Conservation (phyloP, 164 flowering plant genomes). For the Paratinospora sagittata region DNA sequence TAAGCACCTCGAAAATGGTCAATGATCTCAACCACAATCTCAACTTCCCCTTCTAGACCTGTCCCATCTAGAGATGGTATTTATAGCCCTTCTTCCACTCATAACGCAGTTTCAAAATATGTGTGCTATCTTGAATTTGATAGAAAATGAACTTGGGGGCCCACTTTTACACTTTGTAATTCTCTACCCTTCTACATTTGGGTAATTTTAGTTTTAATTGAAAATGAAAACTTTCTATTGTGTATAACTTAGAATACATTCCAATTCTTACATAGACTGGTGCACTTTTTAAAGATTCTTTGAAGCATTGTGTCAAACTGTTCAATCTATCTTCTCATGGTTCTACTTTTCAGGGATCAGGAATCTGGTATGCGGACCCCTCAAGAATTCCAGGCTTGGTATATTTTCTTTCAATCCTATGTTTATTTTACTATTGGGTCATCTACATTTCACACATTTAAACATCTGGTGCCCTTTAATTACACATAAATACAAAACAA, state of each 20-base stretch:
- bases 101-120: neutral
- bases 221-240: neutral
- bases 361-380: slow-evolving; percentile 31
- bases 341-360: slow-evolving; percentile 32
- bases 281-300: neutral
- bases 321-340: slow-evolving; percentile 5
- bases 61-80: too few relatives aligned
- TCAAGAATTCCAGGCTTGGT: slow-evolving; percentile 51
- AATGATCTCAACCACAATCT: too few relatives aligned
- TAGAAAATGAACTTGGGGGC: neutral
- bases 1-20: too few relatives aligned
- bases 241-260: neutral
- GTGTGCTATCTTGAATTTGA: neutral
- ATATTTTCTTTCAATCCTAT: slow-evolving; percentile 14
- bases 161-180: neutral
- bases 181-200: too few relatives aligned
- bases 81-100: too few relatives aligned
- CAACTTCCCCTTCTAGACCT: too few relatives aligned
- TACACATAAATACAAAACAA: too few relatives aligned
- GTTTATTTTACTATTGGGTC: neutral
- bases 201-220: neutral
- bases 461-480: too few relatives aligned
- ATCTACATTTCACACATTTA: too few relatives aligned
- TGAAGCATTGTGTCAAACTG: neutral
- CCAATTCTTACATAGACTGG: neutral